Conservation (phyloP, 1,284 basidiomycete species). For the Puccinia novopanici region DNA sequence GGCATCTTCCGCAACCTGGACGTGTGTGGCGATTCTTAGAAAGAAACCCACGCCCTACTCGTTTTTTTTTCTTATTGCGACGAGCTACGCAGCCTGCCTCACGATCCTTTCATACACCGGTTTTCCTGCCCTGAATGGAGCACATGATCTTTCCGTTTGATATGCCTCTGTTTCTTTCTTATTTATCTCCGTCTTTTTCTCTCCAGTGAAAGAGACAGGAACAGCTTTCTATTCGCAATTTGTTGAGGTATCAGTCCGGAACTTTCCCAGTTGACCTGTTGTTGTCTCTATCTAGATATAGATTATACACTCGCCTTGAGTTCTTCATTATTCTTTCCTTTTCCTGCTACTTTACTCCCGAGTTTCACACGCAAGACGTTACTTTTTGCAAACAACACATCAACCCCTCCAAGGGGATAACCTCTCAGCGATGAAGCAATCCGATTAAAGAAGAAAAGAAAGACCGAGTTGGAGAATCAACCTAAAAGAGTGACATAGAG, state of each 20-base stretch:
- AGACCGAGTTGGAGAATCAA: no score
- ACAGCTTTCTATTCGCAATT: neutral
- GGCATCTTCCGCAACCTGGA: constrained; percentile 52
- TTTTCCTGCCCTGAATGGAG: neutral
- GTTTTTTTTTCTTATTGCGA: neutral
- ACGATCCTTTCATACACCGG: neutral
- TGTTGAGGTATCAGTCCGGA: constrained; percentile 18
- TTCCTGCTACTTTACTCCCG: no score
- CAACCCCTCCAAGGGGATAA: no score
- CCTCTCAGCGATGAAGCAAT: no score
- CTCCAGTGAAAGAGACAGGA: neutral
- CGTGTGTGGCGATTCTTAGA: constrained; percentile 4
- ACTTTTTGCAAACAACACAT: no score
- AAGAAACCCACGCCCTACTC: no score
- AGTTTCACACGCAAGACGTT: no score
- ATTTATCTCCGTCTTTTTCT: neutral
- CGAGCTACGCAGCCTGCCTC: no score
- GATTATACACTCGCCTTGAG: neutral
- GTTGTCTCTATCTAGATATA: no score
- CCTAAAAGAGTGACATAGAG: no score
- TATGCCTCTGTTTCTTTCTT: no score
- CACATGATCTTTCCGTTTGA: neutral
- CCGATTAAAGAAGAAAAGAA: no score
- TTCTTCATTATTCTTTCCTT: neutral
- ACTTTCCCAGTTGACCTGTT: constrained; percentile 18